Evolutionary conservation across 352 stramenopile genomes (phyloP).

Genomic region (Phytophthora citrophthora): DNA sequence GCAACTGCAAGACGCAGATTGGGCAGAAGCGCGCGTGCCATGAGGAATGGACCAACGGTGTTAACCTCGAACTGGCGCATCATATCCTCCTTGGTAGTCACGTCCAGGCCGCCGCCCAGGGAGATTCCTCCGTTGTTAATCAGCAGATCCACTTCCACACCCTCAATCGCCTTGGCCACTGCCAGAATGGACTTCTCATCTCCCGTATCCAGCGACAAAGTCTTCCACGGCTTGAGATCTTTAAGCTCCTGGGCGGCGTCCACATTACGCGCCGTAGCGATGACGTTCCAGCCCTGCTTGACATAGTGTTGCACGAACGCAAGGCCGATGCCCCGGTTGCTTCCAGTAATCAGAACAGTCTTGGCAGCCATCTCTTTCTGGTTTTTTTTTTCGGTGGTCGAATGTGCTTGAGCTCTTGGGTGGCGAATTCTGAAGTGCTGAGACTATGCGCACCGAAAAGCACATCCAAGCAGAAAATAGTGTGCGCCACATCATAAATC

Average conservation of each 20-base stretch:
- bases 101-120: constrained; percentile 28
- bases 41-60: constrained; percentile 67
- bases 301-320: constrained; percentile 51
- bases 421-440: constrained; percentile 1
- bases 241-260: constrained; percentile 37
- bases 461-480: neutral
- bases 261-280: constrained; percentile 50
- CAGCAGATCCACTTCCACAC: constrained; percentile 60
- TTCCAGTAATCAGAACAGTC: constrained; percentile 58
- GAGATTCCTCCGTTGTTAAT: constrained; percentile 79
- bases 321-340: constrained; percentile 58
- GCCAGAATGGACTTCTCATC: constrained; percentile 60
- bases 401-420: constrained; percentile 1
- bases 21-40: constrained; percentile 63
- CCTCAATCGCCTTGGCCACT: constrained; percentile 45
- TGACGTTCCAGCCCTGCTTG: constrained; percentile 53
- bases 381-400: constrained; percentile 9
- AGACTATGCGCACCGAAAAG: constrained; percentile 1
- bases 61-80: constrained; percentile 82
- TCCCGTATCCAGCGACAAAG: constrained; percentile 57
- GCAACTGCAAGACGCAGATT: constrained; percentile 53
- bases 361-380: constrained; percentile 24
- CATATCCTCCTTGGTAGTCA: constrained; percentile 58
- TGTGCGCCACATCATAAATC: constrained; percentile 4
- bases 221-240: constrained; percentile 45